phyloP scores from a whole-genome alignment of 495 filamentous ascomycete genomes.

The Daldinia decipiens region DNA sequence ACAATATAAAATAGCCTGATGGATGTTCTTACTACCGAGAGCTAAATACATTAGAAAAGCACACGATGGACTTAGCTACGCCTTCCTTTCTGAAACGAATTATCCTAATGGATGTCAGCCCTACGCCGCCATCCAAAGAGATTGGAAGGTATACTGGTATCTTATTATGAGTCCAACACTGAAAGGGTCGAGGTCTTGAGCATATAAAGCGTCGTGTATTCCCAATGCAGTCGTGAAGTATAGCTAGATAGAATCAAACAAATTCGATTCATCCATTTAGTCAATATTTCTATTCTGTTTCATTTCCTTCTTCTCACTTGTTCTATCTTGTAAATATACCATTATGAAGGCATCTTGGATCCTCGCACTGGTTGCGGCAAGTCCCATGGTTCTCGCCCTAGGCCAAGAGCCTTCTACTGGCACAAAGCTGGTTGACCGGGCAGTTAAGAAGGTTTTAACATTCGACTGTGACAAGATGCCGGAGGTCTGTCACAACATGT shows the following conservation, averaged over 20 bases:
- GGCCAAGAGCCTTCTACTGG: neutral
- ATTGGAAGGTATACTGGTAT: neutral
- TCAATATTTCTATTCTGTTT: neutral
- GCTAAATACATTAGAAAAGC: neutral
- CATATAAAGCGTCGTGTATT: neutral
- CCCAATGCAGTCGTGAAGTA: neutral
- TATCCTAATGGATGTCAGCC: neutral
- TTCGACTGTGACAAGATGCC: slow-evolving; percentile 1
- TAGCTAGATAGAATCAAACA: neutral
- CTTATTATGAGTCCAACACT: neutral
- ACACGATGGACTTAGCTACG: neutral
- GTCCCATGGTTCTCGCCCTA: neutral
- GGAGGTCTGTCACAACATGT: slow-evolving; percentile 5
- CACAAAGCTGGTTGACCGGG: neutral
- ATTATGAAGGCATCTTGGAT: slow-evolving; percentile 9
- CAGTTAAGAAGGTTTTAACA: neutral
- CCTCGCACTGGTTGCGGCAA: slow-evolving; percentile 1
- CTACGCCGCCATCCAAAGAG: neutral
- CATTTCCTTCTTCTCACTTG: neutral
- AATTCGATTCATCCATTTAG: neutral
- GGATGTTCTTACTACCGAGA: neutral
- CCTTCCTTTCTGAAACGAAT: neutral
- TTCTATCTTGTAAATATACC: neutral
- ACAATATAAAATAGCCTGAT: neutral
- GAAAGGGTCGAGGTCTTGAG: neutral